Percentiles rank a stretch among this genome's conserved stretches.
Evolutionary conservation across 2,329 filamentous ascomycete species (phyloP).

Genomic region (Ascochyta koolunga): DNA sequence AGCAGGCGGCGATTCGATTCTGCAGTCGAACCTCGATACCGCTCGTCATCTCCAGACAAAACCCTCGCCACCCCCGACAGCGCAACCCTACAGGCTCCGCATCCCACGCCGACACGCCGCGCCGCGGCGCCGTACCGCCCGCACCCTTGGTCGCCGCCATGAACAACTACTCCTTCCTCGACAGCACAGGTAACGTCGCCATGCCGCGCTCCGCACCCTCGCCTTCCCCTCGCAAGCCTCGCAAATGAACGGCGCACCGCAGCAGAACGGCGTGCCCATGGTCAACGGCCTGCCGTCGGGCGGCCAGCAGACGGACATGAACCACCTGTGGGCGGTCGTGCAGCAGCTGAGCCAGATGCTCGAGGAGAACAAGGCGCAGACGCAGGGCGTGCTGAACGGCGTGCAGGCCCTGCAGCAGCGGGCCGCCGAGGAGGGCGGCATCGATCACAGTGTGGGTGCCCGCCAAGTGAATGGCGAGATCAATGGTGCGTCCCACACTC

Average conservation of each 20-base stretch:
- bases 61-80: not conserved
- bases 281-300: conserved; percentile 48
- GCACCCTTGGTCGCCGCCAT: conserved; percentile 19
- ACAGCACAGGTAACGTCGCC: conserved; percentile 29
- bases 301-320: conserved; percentile 52
- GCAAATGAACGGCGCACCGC: conserved; percentile 37
- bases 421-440: conserved; percentile 43
- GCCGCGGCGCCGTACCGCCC: conserved; percentile 15
- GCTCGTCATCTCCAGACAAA: not conserved
- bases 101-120: conserved; percentile 14
- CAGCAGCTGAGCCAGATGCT: conserved; percentile 49
- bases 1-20: not conserved
- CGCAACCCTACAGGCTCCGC: conserved; percentile 13
- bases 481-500: conserved; percentile 28
- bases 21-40: not conserved
- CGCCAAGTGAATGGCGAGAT: conserved; percentile 46
- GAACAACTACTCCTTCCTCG: conserved; percentile 49
- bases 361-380: conserved; percentile 49
- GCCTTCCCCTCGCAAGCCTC: conserved; percentile 34
- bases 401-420: conserved; percentile 47
- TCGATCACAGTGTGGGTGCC: conserved; percentile 21
- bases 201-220: conserved; percentile 44
- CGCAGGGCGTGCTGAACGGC: conserved; percentile 46
- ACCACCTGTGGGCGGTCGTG: conserved; percentile 50
- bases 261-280: conserved; percentile 45